Base-by-base conservation (phyloP, 2,329 filamentous ascomycete genomes). In the Aspergillus quadricinctus region DNA sequence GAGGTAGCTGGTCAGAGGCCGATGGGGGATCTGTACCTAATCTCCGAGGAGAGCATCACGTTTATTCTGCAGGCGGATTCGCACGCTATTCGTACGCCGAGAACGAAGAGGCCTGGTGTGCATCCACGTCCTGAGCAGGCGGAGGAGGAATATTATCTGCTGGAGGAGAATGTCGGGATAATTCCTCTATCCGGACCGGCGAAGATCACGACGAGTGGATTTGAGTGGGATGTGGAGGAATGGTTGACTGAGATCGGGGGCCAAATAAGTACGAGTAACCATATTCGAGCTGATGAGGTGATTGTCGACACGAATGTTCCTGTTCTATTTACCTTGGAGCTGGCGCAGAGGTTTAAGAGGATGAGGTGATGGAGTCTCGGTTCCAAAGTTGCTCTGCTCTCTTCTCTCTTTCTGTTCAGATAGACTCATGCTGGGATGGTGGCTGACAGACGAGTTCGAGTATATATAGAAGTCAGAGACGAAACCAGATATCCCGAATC, bases 181-280 rank as follows among this genome's bases (percentile, higher is more conserved):
- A 79, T 99, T 41, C 94, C 94, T 0, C 76, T 97, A 23, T 88
- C 86, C 55, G 89, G 87, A n/a, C 84, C 87, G 3, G 88, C 89
- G 49, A 73, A 81, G n/a, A 91, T 99, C 64, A 88, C 85, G 7
- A 95, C 90, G 0, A 76, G 79, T 14, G 94, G 94, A 0, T 78
- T 97, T 21, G 87, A 96, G 70, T 99, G 94, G 94, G 92, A 99
- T 74, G 89, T 99, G 1, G 70, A 80, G 57, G 79, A 90, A 58
- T 96, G 93, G 92, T 76, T 82, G 62, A 96, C 89, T 0, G 80
- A 83, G 66, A 88, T 94, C 69, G 88, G 89, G 7, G 87, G 85
- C 0, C 81, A 82, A 62, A 68, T 93, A 57, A 92, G 89, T 70
- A 93, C 90, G 56, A 94, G 89, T 72, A 94, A 94, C 72, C 88